A percentile compares a stretch with the other conserved stretches of the same genome.
These are phyloP conservation scores for Nemania sp. DNA, from an alignment of 2,329 filamentous ascomycete species.

Conservation along the genomic window DNA sequence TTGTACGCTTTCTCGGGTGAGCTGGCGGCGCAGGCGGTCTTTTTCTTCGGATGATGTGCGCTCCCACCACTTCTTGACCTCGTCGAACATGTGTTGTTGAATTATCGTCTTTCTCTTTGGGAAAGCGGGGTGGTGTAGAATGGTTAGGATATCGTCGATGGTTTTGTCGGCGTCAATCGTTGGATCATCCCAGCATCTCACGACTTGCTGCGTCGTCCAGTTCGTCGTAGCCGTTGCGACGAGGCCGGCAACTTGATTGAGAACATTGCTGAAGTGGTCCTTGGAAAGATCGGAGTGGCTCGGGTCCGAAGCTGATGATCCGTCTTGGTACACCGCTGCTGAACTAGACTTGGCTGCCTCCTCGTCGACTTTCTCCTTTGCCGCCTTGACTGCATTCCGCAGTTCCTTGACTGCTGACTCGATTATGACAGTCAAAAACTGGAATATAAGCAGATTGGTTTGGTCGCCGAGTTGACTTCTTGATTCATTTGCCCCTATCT, in stretches of 20 bases:
- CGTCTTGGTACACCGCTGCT: conserved; percentile 35
- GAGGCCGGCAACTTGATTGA: conserved; percentile 60
- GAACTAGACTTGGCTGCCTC: conserved; percentile 38
- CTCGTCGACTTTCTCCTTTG: conserved; percentile 39
- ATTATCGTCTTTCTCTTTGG: conserved; percentile 55
- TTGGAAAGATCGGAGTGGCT: conserved; percentile 64
- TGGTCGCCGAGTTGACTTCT: conserved; percentile 37
- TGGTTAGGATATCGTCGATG: conserved; percentile 62
- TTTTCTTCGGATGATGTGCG: conserved; percentile 28
- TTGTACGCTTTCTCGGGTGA: conserved; percentile 38
- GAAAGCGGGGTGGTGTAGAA: conserved; percentile 71
- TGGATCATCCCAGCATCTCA: conserved; percentile 72
- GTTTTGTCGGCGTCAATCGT: conserved; percentile 65
- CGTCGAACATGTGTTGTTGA: conserved; percentile 68
- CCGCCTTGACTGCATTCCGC: conserved; percentile 38
- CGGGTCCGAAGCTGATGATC: conserved; percentile 53
- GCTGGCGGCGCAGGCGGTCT: conserved; percentile 31
- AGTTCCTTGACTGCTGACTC: conserved; percentile 40
- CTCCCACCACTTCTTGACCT: conserved; percentile 63
- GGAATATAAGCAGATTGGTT: conserved; percentile 39
- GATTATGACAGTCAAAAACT: conserved; percentile 39
- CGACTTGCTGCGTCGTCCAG: conserved; percentile 68
- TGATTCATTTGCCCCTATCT: conserved; percentile 29
- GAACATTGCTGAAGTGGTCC: conserved; percentile 63
- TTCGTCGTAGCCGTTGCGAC: conserved; percentile 64